These are phyloP conservation scores for Euryodendron excelsum DNA, from an alignment of 148 eudicot species.

Conservation along the genomic window DNA sequence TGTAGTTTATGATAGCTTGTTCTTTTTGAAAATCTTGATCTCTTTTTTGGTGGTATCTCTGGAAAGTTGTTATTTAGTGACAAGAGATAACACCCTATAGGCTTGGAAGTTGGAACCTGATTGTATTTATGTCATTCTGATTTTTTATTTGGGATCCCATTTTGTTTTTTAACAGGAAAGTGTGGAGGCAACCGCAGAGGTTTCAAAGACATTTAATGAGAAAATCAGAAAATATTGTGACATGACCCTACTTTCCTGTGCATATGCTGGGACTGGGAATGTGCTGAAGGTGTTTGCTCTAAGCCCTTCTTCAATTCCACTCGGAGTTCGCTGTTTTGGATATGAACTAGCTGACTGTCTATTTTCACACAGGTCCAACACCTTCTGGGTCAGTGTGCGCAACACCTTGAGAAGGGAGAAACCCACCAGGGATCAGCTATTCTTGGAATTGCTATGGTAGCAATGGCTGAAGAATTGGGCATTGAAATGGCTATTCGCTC, in stretches of 20 bases:
- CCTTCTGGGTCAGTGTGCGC: conserved; percentile 85
- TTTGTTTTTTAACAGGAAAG: conserved; percentile 51
- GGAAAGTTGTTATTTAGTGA: neutral
- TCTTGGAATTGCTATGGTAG: conserved; percentile 94
- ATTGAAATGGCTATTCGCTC: conserved; percentile 92
- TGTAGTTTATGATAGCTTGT: neutral
- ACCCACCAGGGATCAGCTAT: conserved; percentile 95
- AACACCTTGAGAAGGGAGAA: conserved; percentile 88
- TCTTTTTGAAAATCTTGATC: too few species aligned
- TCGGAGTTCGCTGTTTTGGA: neutral
- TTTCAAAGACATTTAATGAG: conserved; percentile 83
- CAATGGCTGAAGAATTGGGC: conserved; percentile 97
- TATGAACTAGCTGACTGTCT: neutral
- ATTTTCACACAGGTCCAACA: conserved; percentile 68
- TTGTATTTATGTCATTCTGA: neutral
- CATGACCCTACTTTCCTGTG: conserved; percentile 92
- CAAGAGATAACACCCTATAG: neutral
- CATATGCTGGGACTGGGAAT: conserved; percentile 97
- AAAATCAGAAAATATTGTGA: conserved; percentile 87
- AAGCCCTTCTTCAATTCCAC: conserved; percentile 8
- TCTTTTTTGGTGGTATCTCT: too few species aligned
- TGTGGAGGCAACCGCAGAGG: conserved; percentile 90
- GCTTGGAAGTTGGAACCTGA: neutral
- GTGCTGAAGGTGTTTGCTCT: conserved; percentile 69
- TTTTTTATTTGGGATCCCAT: neutral